A percentile compares a stretch with the other conserved stretches of the same genome.
These are phyloP conservation scores for Phytophthora nicotianae DNA, from an alignment of 352 stramenopile genomes.

Conservation along the genomic window DNA sequence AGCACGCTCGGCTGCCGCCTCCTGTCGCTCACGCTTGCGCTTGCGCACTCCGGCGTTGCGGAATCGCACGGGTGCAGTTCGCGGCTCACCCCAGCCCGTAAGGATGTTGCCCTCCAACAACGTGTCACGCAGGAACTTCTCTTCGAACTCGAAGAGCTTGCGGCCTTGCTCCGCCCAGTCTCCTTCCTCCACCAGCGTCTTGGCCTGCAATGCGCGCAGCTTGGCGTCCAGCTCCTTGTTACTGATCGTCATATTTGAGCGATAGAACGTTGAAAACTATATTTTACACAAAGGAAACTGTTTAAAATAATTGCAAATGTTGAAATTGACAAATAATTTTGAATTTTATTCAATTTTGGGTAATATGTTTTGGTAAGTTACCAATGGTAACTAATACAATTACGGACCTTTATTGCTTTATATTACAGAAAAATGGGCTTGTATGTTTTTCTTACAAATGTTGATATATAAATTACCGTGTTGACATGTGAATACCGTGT, in stretches of 20 bases:
- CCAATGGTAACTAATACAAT: too few species aligned
- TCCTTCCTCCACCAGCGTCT: constrained; percentile 50
- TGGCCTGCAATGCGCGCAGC: constrained; percentile 47
- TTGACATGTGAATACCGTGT: too few species aligned
- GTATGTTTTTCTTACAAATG: too few species aligned
- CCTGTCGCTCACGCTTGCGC: constrained; percentile 64
- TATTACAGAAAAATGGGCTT: too few species aligned
- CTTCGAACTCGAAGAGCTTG: constrained; percentile 81
- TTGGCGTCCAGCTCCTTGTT: constrained; percentile 62
- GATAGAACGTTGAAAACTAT: too few species aligned
- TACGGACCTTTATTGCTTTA: too few species aligned
- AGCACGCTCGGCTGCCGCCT: constrained; percentile 25
- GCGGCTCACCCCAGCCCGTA: constrained; percentile 70
- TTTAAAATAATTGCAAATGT: background rate
- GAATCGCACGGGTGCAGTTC: constrained; percentile 66
- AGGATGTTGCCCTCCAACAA: constrained; percentile 76
- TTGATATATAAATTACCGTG: too few species aligned
- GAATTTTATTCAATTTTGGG: too few species aligned
- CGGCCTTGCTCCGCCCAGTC: constrained; percentile 69
- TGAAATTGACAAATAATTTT: too few species aligned
- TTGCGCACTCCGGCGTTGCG: constrained; percentile 70
- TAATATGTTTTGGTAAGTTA: too few species aligned
- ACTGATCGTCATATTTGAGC: background rate
- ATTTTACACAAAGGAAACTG: too few species aligned
- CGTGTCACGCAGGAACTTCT: constrained; percentile 72